These are phyloP conservation scores for Aspergillus sclerotioniger DNA, from an alignment of 495 filamentous ascomycete genomes.

Conservation along the genomic window DNA sequence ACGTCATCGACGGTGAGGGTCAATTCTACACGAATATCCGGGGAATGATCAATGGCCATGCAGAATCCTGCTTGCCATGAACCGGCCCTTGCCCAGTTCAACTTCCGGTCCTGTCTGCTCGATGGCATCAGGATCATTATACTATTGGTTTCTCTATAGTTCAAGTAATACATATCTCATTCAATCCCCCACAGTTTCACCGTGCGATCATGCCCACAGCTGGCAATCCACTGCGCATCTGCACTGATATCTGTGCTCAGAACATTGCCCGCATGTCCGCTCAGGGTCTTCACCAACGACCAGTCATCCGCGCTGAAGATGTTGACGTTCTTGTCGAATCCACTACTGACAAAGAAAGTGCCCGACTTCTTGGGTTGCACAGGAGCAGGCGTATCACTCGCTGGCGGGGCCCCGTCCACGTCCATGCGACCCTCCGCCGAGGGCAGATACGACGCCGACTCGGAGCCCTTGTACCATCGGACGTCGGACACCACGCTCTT, in stretches of 20 bases:
- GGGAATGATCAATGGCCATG: no score
- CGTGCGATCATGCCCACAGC: slow-evolving; percentile 88
- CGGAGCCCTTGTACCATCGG: slow-evolving; percentile 85
- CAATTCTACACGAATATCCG: not conserved
- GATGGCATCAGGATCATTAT: no score
- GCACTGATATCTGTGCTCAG: slow-evolving; percentile 81
- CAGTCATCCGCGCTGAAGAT: slow-evolving; percentile 96
- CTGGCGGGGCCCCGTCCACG: slow-evolving; percentile 46
- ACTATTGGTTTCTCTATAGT: not conserved
- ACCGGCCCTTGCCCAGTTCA: no score
- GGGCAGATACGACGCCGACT: slow-evolving; percentile 54
- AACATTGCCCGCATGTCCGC: slow-evolving; percentile 88
- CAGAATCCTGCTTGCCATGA: no score
- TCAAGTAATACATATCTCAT: slow-evolving; percentile 43
- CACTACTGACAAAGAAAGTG: slow-evolving; percentile 85
- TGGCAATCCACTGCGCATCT: slow-evolving; percentile 89
- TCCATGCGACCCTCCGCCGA: slow-evolving; percentile 52
- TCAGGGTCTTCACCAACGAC: slow-evolving; percentile 82
- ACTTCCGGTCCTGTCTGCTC: no score
- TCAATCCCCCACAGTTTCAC: slow-evolving; percentile 96
- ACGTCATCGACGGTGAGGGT: no score
- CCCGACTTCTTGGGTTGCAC: slow-evolving; percentile 63
- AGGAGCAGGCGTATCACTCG: slow-evolving; percentile 17
- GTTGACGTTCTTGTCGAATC: slow-evolving; percentile 95
- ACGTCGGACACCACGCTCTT: slow-evolving; percentile 88